Evolutionary conservation across 2,329 filamentous ascomycete genomes (phyloP), one percentile per base, ranked within the genome.

Genomic region (Trichoderma arundinaceum): DNA sequence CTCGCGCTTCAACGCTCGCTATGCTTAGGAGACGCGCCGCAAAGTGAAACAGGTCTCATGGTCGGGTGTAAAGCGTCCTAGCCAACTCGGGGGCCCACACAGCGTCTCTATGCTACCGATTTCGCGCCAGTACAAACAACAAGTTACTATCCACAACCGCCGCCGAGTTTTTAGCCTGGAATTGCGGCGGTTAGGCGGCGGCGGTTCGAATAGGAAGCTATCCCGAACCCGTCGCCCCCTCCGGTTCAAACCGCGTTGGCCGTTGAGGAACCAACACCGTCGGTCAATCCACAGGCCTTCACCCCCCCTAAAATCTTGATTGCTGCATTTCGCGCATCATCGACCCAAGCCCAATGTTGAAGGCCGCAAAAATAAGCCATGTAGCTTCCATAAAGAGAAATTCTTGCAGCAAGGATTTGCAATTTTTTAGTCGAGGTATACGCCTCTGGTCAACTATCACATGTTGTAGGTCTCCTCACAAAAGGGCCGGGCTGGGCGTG

Each of bases 311-410:
- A 49, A 3, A 43, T 9, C 44, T 46, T 28, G 17, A 43, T 33
- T 35, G n/a, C 49, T 44, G 46, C 22, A 43, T 53, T 43, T 53
- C 38, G 44, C 48, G 49, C 59, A 44, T 54, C 19, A 22, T 38
- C 32, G 32, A 54, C 32, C 28, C 39, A 32, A 28, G 41, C 28
- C 28, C 22, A 46, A 35, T 4, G 19, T 35, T n/a, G 15, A 7
- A 35, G 33, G 17, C 57, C 57, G 44, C 57, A n/a, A 49, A n/a
- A 53, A 63, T 17, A 17, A 43, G 12, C 39, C 32, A 46, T 17
- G 22, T 38, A 63, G 38, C 39, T 63, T 63, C 59, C 59, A 12
- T 46, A 63, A 53, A 63, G 17, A 46, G 59, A 63, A 28, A 15
- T 44, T 7, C 28, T 63, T 63, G 59, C 59, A 63, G 48, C n/a